Percentiles rank a stretch among this genome's conserved stretches.
Evolutionary conservation across 1,284 basidiomycete genomes (phyloP).

Genomic region (Xerocomus subilludens): DNA sequence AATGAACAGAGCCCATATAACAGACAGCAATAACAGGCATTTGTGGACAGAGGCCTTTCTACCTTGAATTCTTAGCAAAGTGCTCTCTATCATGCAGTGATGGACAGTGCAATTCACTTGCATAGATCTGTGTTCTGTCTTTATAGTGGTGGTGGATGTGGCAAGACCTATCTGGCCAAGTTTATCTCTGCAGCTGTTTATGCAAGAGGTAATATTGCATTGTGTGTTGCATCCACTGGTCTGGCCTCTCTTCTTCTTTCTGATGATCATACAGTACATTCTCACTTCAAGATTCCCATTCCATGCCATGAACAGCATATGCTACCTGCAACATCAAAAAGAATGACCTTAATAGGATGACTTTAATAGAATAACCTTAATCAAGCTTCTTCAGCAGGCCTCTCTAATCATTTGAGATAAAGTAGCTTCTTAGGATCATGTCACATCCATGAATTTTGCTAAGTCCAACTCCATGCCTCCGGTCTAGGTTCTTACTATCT

Average conservation of each 20-base stretch:
- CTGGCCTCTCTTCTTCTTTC: background rate
- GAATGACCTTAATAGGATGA: background rate
- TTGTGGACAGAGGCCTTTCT: conserved; percentile 31
- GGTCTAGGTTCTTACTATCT: too few relatives aligned
- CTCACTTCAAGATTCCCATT: too few relatives aligned
- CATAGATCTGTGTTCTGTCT: too few relatives aligned
- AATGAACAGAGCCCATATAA: conserved; percentile 56
- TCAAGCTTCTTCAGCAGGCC: background rate
- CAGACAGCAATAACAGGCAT: conserved; percentile 30
- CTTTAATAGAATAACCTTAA: background rate
- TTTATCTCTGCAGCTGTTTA: background rate
- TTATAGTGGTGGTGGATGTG: too few relatives aligned
- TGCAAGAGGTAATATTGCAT: background rate
- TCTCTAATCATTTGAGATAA: too few relatives aligned
- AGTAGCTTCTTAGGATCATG: too few relatives aligned
- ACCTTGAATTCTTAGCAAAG: conserved; percentile 17
- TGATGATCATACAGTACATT: too few relatives aligned
- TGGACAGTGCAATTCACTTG: too few relatives aligned
- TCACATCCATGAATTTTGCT: too few relatives aligned
- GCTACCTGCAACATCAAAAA: background rate
- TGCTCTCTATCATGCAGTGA: background rate
- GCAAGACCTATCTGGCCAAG: too few relatives aligned
- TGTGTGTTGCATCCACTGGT: background rate
- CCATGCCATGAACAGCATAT: background rate
- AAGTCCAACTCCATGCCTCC: too few relatives aligned